phyloP scores from a whole-genome alignment of 108 stramenopile genomes.

The Nitzschia sp. region DNA sequence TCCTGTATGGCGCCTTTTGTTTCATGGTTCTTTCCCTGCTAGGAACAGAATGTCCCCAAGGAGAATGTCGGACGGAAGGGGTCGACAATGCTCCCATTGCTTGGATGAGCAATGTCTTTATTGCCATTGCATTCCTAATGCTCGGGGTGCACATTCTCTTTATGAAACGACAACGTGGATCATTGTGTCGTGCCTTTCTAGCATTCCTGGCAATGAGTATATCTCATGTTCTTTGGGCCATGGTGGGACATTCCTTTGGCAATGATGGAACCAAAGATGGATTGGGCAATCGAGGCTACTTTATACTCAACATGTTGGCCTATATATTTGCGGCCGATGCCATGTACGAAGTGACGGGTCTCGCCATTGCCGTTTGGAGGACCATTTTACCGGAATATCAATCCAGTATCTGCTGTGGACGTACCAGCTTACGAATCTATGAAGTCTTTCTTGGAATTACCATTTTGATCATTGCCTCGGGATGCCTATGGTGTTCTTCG shows the following conservation, averaged over 20 bases:
- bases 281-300: constrained; percentile 6
- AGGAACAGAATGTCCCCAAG: not conserved
- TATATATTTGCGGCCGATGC: constrained; percentile 6
- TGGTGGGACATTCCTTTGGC: not conserved
- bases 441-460: not conserved
- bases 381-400: not conserved
- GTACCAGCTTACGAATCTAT: not conserved
- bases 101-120: constrained; percentile 7
- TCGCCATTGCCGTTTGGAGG: not conserved
- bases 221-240: constrained; percentile 1
- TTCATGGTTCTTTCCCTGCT: not conserved
- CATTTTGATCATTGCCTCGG: not conserved
- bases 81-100: constrained; percentile 15
- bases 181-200: not conserved
- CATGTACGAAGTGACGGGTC: not conserved
- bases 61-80: constrained; percentile 5
- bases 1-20: constrained; percentile 4
- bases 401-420: not conserved
- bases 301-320: constrained; percentile 7
- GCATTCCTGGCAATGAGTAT: not conserved
- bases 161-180: not conserved
- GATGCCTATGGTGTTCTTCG: constrained; percentile 6
- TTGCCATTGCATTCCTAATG: not conserved
- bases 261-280: constrained; percentile 13
- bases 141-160: not conserved